These are phyloP conservation scores for Termitomyces bulborhizus DNA, from an alignment of 768 basidiomycete genomes.

Conservation along the genomic window DNA sequence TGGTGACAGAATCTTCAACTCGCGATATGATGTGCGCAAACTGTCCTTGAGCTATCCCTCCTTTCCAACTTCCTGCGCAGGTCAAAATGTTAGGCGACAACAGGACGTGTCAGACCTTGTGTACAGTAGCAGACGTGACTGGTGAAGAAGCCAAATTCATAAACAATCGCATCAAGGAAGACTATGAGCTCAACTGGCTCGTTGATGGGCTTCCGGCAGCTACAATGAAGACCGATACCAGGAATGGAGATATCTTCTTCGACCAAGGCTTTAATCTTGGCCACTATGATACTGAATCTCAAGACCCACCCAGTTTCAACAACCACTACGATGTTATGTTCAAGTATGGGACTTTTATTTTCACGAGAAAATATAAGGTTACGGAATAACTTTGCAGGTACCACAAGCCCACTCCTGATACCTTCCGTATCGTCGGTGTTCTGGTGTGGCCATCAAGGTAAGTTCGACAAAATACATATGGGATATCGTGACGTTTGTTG, in stretches of 20 bases:
- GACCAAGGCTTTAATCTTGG: constrained; percentile 96
- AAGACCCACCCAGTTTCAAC: constrained; percentile 66
- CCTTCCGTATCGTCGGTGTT: constrained; percentile 89
- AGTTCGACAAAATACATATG: not conserved
- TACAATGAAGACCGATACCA: constrained; percentile 80
- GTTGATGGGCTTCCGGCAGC: constrained; percentile 92
- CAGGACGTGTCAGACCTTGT: constrained; percentile 71
- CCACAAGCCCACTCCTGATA: constrained; percentile 60
- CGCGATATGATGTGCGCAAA: constrained; percentile 72
- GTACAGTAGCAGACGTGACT: constrained; percentile 48
- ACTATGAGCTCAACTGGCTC: constrained; percentile 93
- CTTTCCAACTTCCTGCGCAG: constrained; percentile 26
- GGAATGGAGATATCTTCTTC: constrained; percentile 81
- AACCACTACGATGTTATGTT: constrained; percentile 91
- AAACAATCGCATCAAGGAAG: constrained; percentile 86
- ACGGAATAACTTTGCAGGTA: constrained; percentile 46
- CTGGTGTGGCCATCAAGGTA: constrained; percentile 69
- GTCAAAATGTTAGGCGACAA: constrained; percentile 79
- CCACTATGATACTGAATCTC: constrained; percentile 52
- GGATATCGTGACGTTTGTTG: not conserved
- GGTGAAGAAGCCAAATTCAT: constrained; percentile 80
- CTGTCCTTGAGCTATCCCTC: not conserved
- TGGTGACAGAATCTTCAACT: constrained; percentile 91
- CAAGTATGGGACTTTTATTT: constrained; percentile 33
- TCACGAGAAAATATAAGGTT: not conserved